Evolutionary conservation across 208 protist species (phyloP).

Genomic region (Crithidia sp.): DNA sequence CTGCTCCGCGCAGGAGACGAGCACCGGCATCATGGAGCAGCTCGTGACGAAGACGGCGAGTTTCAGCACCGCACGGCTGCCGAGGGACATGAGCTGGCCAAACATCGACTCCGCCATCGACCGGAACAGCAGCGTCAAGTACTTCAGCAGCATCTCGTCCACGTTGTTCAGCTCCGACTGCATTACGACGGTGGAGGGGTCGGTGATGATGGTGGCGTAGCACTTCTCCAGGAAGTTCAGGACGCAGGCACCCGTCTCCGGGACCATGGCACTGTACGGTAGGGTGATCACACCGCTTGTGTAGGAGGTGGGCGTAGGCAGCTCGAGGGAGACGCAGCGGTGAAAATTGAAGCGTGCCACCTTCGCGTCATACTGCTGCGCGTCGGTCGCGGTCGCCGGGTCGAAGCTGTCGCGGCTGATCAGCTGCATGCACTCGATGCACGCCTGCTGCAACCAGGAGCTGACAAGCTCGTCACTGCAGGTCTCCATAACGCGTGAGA

Average conservation of each 20-base stretch:
- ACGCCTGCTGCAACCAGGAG: constrained; percentile 81
- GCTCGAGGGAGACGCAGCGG: constrained; percentile 62
- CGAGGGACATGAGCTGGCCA: constrained; percentile 62
- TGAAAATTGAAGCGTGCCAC: constrained; percentile 73
- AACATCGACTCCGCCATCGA: constrained; percentile 79
- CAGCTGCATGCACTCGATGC: constrained; percentile 64
- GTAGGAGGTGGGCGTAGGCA: constrained; percentile 60
- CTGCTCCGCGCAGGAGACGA: constrained; percentile 89
- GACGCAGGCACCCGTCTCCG: constrained; percentile 60
- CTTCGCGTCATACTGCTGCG: constrained; percentile 59
- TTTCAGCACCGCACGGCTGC: constrained; percentile 58
- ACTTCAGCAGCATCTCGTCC: constrained; percentile 92
- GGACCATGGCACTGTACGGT: constrained; percentile 77
- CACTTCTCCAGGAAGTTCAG: constrained; percentile 72
- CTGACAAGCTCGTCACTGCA: constrained; percentile 83
- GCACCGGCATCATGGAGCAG: constrained; percentile 75
- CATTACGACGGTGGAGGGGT: constrained; percentile 59
- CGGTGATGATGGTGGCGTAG: constrained; percentile 77
- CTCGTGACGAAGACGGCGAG: constrained; percentile 80
- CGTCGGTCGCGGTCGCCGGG: constrained; percentile 47
- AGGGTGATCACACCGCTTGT: constrained; percentile 54
- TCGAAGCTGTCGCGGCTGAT: constrained; percentile 71
- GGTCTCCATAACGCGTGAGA: constrained; percentile 75
- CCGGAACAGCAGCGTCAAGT: constrained; percentile 86
- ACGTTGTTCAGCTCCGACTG: constrained; percentile 91